These are phyloP conservation scores for Cordyceps farinosa DNA, from an alignment of 2,329 filamentous ascomycete species.

Conservation along the genomic window DNA sequence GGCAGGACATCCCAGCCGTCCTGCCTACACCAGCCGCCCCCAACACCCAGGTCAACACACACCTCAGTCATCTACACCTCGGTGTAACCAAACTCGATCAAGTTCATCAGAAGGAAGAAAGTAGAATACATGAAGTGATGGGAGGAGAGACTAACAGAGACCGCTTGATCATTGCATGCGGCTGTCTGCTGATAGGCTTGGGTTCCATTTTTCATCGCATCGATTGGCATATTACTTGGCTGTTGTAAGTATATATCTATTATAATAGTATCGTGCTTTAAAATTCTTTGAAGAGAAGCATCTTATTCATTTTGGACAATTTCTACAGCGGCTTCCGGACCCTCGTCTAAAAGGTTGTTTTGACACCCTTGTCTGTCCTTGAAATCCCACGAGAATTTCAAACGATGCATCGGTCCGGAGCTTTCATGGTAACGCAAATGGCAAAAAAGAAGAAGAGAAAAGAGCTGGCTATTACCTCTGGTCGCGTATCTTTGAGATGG, in stretches of 20 bases:
- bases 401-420: no score
- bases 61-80: neutral
- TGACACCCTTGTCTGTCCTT: no score
- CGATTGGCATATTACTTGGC: neutral
- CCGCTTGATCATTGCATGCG: neutral
- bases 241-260: neutral
- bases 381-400: no score
- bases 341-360: no score
- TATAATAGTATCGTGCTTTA: neutral
- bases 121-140: neutral
- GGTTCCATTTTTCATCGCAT: no score
- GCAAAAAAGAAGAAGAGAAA: neutral
- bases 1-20: neutral
- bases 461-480: neutral
- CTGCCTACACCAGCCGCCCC: constrained; percentile 9
- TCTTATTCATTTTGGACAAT: neutral
- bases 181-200: neutral
- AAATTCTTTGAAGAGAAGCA: neutral
- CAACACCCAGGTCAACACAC: neutral
- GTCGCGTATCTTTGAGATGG: neutral
- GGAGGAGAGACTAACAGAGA: no score
- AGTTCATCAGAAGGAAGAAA: neutral
- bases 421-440: no score
- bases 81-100: neutral
- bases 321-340: no score